Evolutionary conservation across 2,329 filamentous ascomycete genomes (phyloP).

Genomic region (Clarireedia hainanense): DNA sequence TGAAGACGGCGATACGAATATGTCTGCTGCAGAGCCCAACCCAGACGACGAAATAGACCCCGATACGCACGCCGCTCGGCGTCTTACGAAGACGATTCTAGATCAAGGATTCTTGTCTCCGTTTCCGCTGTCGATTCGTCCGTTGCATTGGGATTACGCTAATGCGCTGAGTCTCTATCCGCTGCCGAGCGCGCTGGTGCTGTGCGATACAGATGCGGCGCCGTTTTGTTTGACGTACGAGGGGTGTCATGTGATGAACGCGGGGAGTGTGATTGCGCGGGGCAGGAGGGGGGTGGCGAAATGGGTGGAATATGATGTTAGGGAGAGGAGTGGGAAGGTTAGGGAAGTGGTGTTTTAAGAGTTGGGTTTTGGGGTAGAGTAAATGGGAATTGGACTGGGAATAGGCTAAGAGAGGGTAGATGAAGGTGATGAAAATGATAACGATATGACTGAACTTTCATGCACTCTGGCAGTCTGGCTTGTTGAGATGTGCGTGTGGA

Average conservation of each 20-base stretch:
- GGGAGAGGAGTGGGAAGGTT: slow-evolving; percentile 23
- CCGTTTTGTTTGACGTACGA: slow-evolving; percentile 88
- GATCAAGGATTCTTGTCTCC: slow-evolving; percentile 86
- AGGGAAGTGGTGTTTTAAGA: slow-evolving; percentile 24
- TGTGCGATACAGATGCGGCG: slow-evolving; percentile 75
- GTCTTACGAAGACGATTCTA: slow-evolving; percentile 82
- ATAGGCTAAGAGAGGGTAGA: not conserved
- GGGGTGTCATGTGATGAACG: slow-evolving; percentile 93
- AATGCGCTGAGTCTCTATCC: slow-evolving; percentile 76
- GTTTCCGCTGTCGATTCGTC: slow-evolving; percentile 71
- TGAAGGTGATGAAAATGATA: slow-evolving; percentile 1
- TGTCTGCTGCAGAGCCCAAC: slow-evolving; percentile 3
- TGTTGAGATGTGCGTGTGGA: too few species aligned
- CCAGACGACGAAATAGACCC: slow-evolving; percentile 26
- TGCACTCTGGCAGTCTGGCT: too few species aligned
- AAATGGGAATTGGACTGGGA: too few species aligned
- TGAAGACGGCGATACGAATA: slow-evolving; percentile 16
- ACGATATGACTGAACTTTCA: too few species aligned
- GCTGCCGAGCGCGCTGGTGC: slow-evolving; percentile 71
- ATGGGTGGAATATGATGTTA: slow-evolving; percentile 82
- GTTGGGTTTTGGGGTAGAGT: not conserved
- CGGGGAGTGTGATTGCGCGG: slow-evolving; percentile 65
- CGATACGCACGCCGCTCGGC: slow-evolving; percentile 51
- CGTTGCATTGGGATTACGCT: slow-evolving; percentile 85
- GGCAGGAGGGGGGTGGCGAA: slow-evolving; percentile 61